Evolutionary conservation across 78 protist species (phyloP).

Genomic region (slime mould (Dictyostelium discoideum)): DNA sequence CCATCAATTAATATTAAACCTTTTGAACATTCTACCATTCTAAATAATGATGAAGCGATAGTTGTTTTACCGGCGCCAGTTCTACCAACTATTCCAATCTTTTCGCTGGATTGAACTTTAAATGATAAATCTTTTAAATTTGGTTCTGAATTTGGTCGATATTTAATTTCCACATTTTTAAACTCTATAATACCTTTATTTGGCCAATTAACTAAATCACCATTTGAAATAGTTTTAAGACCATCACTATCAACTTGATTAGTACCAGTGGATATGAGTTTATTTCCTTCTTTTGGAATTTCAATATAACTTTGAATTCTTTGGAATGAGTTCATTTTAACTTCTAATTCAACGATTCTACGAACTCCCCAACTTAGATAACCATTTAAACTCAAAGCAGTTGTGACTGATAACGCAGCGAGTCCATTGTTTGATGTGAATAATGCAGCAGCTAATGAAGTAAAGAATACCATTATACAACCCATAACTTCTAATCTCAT

Average conservation of each 20-base stretch:
- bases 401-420: constrained; percentile 79
- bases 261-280: neutral
- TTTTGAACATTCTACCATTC: constrained; percentile 71
- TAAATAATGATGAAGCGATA: constrained; percentile 72
- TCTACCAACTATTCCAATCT: constrained; percentile 92
- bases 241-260: neutral
- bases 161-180: constrained; percentile 75
- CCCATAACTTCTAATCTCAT: constrained; percentile 84
- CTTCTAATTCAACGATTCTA: constrained; percentile 75
- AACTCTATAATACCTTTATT: constrained; percentile 67
- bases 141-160: constrained; percentile 80
- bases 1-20: constrained; percentile 82
- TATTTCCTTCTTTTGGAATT: constrained; percentile 40
- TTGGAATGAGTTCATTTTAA: constrained; percentile 84
- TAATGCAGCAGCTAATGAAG: constrained; percentile 31
- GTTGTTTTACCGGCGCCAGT: constrained; percentile 92
- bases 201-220: constrained; percentile 79
- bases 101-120: constrained; percentile 42
- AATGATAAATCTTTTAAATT: constrained; percentile 71
- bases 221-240: neutral
- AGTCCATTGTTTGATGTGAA: constrained; percentile 42
- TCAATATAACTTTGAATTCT: constrained; percentile 25
- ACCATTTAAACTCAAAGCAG: constrained; percentile 65
- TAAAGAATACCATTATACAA: constrained; percentile 28
- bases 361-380: constrained; percentile 22